These are phyloP conservation scores for Diaporthe caulivora DNA, from an alignment of 2,329 filamentous ascomycete genomes.

Conservation along the genomic window DNA sequence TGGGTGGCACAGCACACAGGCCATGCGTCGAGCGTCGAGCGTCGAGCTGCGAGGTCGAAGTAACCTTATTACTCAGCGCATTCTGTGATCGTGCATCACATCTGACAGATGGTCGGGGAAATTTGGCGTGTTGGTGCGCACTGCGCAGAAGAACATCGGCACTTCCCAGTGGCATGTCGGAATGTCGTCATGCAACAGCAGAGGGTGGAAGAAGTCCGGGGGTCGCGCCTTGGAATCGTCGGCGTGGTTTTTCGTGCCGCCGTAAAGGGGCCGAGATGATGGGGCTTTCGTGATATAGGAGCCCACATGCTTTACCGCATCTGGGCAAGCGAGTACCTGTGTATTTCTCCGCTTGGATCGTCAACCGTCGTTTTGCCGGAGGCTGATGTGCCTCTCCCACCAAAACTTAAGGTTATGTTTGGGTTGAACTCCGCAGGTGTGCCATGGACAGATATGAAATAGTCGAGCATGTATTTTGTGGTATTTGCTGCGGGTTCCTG, in stretches of 20 bases:
- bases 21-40: background rate
- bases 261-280: constrained; percentile 29
- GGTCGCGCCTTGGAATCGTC: constrained; percentile 22
- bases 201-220: constrained; percentile 30
- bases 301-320: constrained; percentile 21
- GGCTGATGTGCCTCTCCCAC: background rate
- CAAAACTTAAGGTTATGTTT: no score
- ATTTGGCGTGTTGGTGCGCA: background rate
- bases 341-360: constrained; percentile 25
- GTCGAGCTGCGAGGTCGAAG: no score
- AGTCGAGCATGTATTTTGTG: background rate
- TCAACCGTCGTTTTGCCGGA: background rate
- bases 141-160: background rate
- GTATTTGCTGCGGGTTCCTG: constrained; percentile 2
- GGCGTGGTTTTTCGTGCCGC: constrained; percentile 27
- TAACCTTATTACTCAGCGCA: background rate
- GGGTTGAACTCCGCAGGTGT: background rate
- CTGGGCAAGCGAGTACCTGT: constrained; percentile 20
- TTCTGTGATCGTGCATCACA: constrained; percentile 15
- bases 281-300: constrained; percentile 16
- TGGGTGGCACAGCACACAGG: background rate
- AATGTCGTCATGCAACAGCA: constrained; percentile 33
- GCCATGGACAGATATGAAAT: background rate
- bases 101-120: constrained; percentile 17
- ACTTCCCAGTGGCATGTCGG: constrained; percentile 19